phyloP scores from a whole-genome alignment of 768 basidiomycete genomes.

The Auricularia heimuer region DNA sequence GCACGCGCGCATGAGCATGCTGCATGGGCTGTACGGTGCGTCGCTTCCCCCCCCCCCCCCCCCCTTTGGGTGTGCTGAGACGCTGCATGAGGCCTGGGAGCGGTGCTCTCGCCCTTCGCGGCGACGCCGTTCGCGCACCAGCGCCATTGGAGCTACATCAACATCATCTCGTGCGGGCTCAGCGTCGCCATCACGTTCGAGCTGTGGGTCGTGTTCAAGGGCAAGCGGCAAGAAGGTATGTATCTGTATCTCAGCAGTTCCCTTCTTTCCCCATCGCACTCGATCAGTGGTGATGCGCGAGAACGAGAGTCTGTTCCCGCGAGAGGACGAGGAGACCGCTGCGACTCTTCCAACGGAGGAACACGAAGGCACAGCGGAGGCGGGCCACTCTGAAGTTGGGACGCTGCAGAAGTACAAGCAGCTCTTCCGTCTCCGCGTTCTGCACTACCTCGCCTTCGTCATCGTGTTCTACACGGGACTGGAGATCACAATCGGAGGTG shows the following conservation, averaged over 20 bases:
- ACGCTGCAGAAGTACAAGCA: background rate
- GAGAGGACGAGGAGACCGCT: background rate
- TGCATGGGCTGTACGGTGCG: slow-evolving; percentile 56
- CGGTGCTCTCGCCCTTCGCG: background rate
- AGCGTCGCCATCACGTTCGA: background rate
- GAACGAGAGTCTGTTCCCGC: background rate
- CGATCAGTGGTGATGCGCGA: background rate
- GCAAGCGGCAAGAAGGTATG: background rate
- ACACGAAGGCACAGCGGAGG: no score
- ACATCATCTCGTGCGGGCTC: background rate
- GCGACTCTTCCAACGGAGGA: no score
- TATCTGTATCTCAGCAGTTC: background rate
- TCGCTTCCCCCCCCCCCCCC: background rate
- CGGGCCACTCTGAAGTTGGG: background rate
- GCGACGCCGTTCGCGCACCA: background rate
- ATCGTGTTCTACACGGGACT: slow-evolving; percentile 1
- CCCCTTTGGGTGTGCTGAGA: no score
- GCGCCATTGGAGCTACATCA: background rate
- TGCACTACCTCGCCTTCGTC: background rate
- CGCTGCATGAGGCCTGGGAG: background rate
- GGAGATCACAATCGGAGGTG: slow-evolving; percentile 13
- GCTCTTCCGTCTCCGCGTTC: background rate
- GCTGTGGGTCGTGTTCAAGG: background rate
- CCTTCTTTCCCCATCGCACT: background rate
- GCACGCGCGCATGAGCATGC: slow-evolving; percentile 56